A percentile compares a stretch with the other conserved stretches of the same genome.
Conservation (phyloP, 2,329 filamentous ascomycete genomes). For the Truncatella angustata region DNA sequence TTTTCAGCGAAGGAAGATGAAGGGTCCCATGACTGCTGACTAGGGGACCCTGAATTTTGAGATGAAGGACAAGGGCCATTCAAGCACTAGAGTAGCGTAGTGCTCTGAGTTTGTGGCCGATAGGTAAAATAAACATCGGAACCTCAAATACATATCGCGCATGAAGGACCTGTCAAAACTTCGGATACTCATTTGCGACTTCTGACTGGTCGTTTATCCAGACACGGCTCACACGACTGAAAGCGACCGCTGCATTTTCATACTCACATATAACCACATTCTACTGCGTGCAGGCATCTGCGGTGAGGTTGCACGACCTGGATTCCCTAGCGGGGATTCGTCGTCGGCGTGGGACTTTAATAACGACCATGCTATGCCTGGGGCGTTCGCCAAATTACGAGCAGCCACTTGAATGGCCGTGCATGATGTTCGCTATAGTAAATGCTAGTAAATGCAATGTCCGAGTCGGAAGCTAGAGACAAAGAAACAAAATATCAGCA, state of each 20-base stretch:
- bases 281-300: no score
- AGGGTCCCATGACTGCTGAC: constrained; percentile 3
- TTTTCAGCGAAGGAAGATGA: neutral
- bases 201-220: no score
- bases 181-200: no score
- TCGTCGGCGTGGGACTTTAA: neutral
- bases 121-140: neutral
- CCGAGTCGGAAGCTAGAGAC: constrained; percentile 7
- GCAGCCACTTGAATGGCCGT: neutral
- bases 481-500: no score
- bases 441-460: constrained; percentile 3
- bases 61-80: neutral
- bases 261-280: no score
- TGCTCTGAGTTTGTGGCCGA: neutral
- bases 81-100: neutral
- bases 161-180: no score
- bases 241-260: no score
- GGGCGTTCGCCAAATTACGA: neutral
- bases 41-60: constrained; percentile 5
- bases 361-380: neutral
- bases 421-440: constrained; percentile 9
- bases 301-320: neutral
- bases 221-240: no score
- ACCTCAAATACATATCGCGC: neutral
- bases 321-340: constrained; percentile 2